These are phyloP conservation scores for Bauhinia variegata DNA, from an alignment of 306 rosid genomes.

Conservation along the genomic window DNA sequence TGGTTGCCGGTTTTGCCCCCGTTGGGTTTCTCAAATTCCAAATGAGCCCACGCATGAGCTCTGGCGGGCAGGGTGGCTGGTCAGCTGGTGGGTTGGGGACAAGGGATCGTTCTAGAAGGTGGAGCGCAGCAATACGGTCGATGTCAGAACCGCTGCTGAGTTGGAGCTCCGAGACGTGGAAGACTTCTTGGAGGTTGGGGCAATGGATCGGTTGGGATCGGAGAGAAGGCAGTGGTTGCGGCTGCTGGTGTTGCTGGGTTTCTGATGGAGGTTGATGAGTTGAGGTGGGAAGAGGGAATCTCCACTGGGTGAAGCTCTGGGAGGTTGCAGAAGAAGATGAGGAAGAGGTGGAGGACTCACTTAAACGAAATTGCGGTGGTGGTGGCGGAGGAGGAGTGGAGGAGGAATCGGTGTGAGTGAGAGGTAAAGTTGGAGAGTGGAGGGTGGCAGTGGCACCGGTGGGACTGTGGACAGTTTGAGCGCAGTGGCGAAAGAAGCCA, in stretches of 20 bases:
- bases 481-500: constrained; percentile 90
- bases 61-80: constrained; percentile 74
- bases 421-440: constrained; percentile 53
- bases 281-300: constrained; percentile 65
- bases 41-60: constrained; percentile 65
- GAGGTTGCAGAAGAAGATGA: constrained; percentile 77
- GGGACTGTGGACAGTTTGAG: constrained; percentile 82
- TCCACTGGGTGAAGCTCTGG: constrained; percentile 96
- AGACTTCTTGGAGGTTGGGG: constrained; percentile 64
- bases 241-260: constrained; percentile 24
- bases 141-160: constrained; percentile 55
- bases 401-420: constrained; percentile 37
- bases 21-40: constrained; percentile 40
- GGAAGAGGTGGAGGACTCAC: constrained; percentile 64
- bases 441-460: constrained; percentile 48
- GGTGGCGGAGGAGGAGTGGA: constrained; percentile 13
- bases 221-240: constrained; percentile 16
- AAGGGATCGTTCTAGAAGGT: constrained; percentile 77
- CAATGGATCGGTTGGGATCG: constrained; percentile 40
- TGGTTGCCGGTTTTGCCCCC: constrained; percentile 60
- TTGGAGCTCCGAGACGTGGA: constrained; percentile 75
- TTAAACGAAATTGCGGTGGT: constrained; percentile 15
- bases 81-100: constrained; percentile 77
- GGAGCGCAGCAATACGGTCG: constrained; percentile 62
- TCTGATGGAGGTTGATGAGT: constrained; percentile 9